Conservation (phyloP, 805 yeast species). For the Barnettozyma wickerhamii region DNA sequence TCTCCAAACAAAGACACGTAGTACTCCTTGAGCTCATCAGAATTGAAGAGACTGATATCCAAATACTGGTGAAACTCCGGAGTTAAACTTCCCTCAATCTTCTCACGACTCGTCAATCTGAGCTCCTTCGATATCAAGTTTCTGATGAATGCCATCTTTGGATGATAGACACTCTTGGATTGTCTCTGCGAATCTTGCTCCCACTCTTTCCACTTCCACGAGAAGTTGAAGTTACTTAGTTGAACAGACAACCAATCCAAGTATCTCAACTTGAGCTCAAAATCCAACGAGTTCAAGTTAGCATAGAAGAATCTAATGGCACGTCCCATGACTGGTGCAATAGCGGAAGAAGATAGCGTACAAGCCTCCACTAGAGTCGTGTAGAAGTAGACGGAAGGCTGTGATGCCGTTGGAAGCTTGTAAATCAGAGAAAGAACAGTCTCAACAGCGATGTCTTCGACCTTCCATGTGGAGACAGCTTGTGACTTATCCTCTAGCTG, state of each 20-base stretch:
- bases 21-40: slow-evolving; percentile 32
- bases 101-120: slow-evolving; percentile 69
- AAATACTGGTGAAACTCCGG: slow-evolving; percentile 47
- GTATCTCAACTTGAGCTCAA: slow-evolving; percentile 67
- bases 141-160: slow-evolving; percentile 66
- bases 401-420: slow-evolving; percentile 63
- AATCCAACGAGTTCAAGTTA: slow-evolving; percentile 63
- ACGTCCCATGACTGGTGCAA: slow-evolving; percentile 93
- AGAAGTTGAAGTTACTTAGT: slow-evolving; percentile 87
- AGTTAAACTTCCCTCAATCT: slow-evolving; percentile 70
- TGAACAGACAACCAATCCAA: slow-evolving; percentile 93
- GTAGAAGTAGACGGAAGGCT: slow-evolving; percentile 75
- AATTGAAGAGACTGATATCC: slow-evolving; percentile 36
- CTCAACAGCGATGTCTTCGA: slow-evolving; percentile 87
- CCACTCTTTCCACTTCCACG: slow-evolving; percentile 99
- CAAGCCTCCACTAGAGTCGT: slow-evolving; percentile 85
- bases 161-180: slow-evolving; percentile 52
- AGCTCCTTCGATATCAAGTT: slow-evolving; percentile 82
- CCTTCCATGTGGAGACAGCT: slow-evolving; percentile 68
- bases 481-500: slow-evolving; percentile 22
- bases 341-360: slow-evolving; percentile 69
- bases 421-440: slow-evolving; percentile 74
- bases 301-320: slow-evolving; percentile 80
- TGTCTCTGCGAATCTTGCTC: slow-evolving; percentile 47
- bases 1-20: slow-evolving; percentile 33